These are phyloP conservation scores for Coffea canephora DNA, from an alignment of 257 asterid genomes.

Conservation along the genomic window DNA sequence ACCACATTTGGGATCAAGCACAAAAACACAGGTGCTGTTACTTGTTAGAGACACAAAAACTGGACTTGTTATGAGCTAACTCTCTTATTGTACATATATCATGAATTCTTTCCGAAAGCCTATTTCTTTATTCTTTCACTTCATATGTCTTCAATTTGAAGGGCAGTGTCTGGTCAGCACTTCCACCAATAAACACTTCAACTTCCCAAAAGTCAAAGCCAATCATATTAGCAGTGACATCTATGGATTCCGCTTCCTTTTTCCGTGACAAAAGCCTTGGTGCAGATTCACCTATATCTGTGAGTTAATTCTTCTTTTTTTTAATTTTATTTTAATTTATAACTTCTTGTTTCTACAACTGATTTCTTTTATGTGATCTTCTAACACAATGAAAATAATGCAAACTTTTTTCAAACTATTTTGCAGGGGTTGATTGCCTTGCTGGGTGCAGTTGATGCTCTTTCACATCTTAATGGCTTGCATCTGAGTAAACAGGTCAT, in stretches of 20 bases:
- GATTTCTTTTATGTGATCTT: slow-evolving; percentile 10
- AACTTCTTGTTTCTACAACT: neutral
- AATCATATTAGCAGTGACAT: slow-evolving; percentile 57
- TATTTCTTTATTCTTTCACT: slow-evolving; percentile 31
- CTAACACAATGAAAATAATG: slow-evolving; percentile 7
- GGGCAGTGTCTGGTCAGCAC: slow-evolving; percentile 99
- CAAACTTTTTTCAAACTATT: slow-evolving; percentile 15
- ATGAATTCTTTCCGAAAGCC: slow-evolving; percentile 20
- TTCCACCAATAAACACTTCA: slow-evolving; percentile 69
- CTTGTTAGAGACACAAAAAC: neutral
- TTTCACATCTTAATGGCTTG: slow-evolving; percentile 62
- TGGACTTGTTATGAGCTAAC: neutral
- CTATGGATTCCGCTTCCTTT: slow-evolving; percentile 96
- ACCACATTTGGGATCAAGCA: too few species aligned
- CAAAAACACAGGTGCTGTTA: neutral
- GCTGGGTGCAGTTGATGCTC: slow-evolving; percentile 94
- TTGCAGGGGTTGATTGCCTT: slow-evolving; percentile 81
- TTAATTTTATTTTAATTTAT: too few species aligned
- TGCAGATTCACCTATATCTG: slow-evolving; percentile 97
- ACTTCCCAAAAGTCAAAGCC: slow-evolving; percentile 59
- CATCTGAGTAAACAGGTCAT: slow-evolving; percentile 75
- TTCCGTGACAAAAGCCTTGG: slow-evolving; percentile 93
- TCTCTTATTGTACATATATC: slow-evolving; percentile 10
- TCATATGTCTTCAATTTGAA: slow-evolving; percentile 54
- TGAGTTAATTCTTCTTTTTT: slow-evolving; percentile 36